Evolutionary conservation across 306 rosid species (phyloP).

Genomic region (Potentilla sterilis): DNA sequence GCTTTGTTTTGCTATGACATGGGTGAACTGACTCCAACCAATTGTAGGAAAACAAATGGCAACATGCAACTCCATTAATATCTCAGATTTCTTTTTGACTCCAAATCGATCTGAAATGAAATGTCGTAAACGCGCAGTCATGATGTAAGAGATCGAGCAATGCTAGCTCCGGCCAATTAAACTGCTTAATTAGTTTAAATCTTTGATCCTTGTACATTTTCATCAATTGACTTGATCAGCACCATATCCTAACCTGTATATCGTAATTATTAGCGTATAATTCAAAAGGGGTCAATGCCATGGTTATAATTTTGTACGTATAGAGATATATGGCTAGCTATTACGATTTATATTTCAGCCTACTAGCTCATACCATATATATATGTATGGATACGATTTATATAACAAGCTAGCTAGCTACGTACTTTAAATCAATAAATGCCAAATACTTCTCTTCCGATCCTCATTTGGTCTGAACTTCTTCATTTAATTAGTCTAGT

Average conservation of each 20-base stretch:
- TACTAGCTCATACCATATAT: not conserved
- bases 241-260: not conserved
- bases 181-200: not conserved
- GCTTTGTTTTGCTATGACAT: slow-evolving; percentile 13
- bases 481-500: not conserved
- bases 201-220: not conserved
- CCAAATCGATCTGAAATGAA: slow-evolving; percentile 5
- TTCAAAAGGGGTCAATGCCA: not conserved
- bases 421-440: not conserved
- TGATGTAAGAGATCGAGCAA: not conserved
- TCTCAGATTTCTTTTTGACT: not conserved
- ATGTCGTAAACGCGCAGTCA: not conserved
- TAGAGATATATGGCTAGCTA: not conserved
- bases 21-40: slow-evolving; percentile 16
- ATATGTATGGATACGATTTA: not conserved
- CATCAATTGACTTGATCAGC: not conserved
- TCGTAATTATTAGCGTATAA: not conserved
- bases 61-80: not conserved
- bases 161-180: not conserved
- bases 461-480: no score
- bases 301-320: not conserved
- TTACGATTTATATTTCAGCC: not conserved
- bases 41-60: not conserved
- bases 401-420: not conserved
- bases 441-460: not conserved